Conservation (phyloP, 108 stramenopile species). For the Fistulifera pelliculosa region DNA sequence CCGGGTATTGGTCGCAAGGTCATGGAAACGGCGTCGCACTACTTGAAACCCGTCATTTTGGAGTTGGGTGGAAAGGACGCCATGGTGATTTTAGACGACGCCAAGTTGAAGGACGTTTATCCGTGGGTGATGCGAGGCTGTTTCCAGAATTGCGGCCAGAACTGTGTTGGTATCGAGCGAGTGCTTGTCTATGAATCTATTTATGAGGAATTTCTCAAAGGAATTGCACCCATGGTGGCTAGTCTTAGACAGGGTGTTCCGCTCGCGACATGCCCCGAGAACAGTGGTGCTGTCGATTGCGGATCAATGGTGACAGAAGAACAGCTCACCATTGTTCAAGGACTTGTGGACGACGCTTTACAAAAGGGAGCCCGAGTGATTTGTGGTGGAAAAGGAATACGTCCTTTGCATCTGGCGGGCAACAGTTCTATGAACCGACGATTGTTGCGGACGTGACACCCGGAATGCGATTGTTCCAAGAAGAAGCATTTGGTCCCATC, state of each 20-base stretch:
- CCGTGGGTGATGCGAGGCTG: conserved; percentile 93
- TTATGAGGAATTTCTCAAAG: conserved; percentile 59
- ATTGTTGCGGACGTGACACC: conserved; percentile 74
- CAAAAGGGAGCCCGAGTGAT: conserved; percentile 88
- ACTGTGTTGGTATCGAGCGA: conserved; percentile 97
- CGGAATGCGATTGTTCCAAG: conserved; percentile 89
- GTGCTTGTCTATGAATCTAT: conserved; percentile 93
- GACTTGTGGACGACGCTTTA: conserved; percentile 94
- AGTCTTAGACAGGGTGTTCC: conserved; percentile 81
- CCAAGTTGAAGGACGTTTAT: conserved; percentile 57
- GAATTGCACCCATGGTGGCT: conserved; percentile 42
- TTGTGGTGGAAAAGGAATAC: conserved; percentile 81
- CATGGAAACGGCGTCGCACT: conserved; percentile 76
- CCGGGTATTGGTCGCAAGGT: conserved; percentile 91
- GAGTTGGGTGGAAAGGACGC: conserved; percentile 99
- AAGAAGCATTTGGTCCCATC: conserved; percentile 98
- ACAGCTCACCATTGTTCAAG: conserved; percentile 78
- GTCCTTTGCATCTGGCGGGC: conserved; percentile 33
- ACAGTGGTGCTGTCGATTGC: conserved; percentile 72
- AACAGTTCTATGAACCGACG: conserved; percentile 95
- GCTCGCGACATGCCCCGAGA: conserved; percentile 29
- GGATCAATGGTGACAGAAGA: conserved; percentile 88
- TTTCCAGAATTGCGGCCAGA: conserved; percentile 96
- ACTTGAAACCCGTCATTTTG: conserved; percentile 94
- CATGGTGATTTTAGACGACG: conserved; percentile 94